Base-by-base conservation (phyloP, 202 grass and related monocot genomes). In the Eragrostis tef region DNA sequence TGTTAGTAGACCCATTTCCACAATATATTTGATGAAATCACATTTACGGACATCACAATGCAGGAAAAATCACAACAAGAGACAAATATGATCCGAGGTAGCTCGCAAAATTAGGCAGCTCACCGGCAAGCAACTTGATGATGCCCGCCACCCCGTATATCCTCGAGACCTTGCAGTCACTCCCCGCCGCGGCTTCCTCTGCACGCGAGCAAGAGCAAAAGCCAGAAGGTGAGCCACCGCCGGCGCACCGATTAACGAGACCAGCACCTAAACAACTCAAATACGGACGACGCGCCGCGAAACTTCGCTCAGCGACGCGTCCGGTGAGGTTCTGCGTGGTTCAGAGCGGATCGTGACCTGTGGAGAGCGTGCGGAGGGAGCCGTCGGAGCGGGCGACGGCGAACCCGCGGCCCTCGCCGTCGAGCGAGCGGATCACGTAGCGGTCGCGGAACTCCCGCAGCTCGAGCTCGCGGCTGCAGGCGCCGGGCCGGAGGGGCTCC, bases 111-210 rank as follows among this genome's bases (percentile, higher is more conserved):
- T 73, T 27, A 57, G 43, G 47, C 19, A 26, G 58, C 72, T 79
- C 85, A 98, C 96, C 96, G 75, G 92, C 96, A 16, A 98, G 86
- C 83, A 98, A 71, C 79, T 87, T 98, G 67, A 98, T 95, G 68
- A 85, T 73, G 1, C 96, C 96, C 20, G 49, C 80, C 17, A 98
- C 96, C 26, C 90, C 92, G 72, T 91, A 93, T 81, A 98, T 91
- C 49, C 83, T 95, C 39, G 87, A 93, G 27, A 93, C 64, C 87
- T 88, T 98, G 56, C 74, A 91, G 21, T 83, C 80, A 76, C 79
- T 87, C 58, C 90, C 85, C 17, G 85, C 64, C 27, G 70, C 85
- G 48, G 90, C 79, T 61, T 93, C 90, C 75, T 88, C 92, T 91
- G 90, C 77, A 81, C 14, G 22, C 22, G 70, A 84, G 81, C 73